These are phyloP conservation scores for Phragmites australis DNA, from an alignment of 176 grass and related monocot species.

Conservation along the genomic window DNA sequence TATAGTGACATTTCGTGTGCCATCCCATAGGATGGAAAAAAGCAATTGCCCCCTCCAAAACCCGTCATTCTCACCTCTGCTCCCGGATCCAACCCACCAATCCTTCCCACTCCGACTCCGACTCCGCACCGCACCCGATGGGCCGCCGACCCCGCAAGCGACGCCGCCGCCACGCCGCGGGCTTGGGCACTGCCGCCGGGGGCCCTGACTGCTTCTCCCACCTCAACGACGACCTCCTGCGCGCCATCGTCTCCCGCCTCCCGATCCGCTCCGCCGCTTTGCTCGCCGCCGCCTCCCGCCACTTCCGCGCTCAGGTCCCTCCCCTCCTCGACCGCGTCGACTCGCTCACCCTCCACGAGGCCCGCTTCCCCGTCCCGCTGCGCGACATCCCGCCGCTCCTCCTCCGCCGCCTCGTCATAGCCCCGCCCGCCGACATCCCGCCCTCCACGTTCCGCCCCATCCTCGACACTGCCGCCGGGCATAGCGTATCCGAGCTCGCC, in stretches of 20 bases:
- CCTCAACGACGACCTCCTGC: conserved; percentile 43
- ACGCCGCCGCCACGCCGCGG: background rate
- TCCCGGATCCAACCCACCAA: background rate
- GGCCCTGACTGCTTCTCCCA: conserved; percentile 33
- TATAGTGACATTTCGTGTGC: too few species aligned
- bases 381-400: background rate
- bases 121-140: background rate
- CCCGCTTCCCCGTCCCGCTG: background rate
- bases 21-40: too few species aligned
- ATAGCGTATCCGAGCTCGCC: conserved; percentile 38
- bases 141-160: conserved; percentile 24
- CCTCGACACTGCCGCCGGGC: conserved; percentile 29
- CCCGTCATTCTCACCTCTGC: background rate
- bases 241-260: conserved; percentile 42
- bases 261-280: conserved; percentile 39
- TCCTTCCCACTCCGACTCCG: background rate
- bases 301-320: conserved; percentile 38
- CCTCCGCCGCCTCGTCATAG: conserved; percentile 45
- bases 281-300: conserved; percentile 37
- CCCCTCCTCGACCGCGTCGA: background rate
- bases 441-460: conserved; percentile 24
- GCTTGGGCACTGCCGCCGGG: background rate
- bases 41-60: too few species aligned
- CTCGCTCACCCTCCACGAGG: conserved; percentile 29
- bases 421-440: background rate